These are phyloP conservation scores for Fusarium succisae DNA, from an alignment of 2,329 filamentous ascomycete genomes.

Conservation along the genomic window DNA sequence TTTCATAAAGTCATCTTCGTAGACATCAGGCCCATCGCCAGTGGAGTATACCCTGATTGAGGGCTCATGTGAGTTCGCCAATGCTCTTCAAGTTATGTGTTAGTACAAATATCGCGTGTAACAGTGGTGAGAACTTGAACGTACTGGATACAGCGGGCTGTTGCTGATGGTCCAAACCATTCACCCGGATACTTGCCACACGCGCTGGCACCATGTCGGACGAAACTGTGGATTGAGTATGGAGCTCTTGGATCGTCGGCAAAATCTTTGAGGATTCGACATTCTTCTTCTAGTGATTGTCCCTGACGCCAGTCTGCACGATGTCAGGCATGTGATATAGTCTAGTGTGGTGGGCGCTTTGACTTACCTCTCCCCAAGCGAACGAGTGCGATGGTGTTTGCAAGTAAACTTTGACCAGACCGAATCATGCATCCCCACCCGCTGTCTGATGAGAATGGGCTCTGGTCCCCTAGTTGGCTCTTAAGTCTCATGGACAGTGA, in stretches of 20 bases:
- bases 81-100: conserved; percentile 63
- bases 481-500: conserved; percentile 87
- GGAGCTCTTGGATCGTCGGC: conserved; percentile 87
- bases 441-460: conserved; percentile 89
- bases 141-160: conserved; percentile 92
- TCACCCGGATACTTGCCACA: conserved; percentile 96
- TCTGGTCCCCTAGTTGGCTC: conserved; percentile 79
- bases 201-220: conserved; percentile 82
- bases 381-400: conserved; percentile 81
- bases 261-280: conserved; percentile 79
- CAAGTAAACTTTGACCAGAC: conserved; percentile 91
- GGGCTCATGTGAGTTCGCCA: conserved; percentile 73
- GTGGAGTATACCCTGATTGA: conserved; percentile 86
- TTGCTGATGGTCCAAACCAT: conserved; percentile 99
- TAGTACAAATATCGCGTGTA: background rate
- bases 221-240: conserved; percentile 95
- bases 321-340: conserved; percentile 15
- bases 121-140: conserved; percentile 45
- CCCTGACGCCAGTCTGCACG: conserved; percentile 77
- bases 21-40: conserved; percentile 89
- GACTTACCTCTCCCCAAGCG: conserved; percentile 78
- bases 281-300: conserved; percentile 67
- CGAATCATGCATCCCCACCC: conserved; percentile 99
- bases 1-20: conserved; percentile 86
- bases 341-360: background rate